Evolutionary conservation across 2,329 filamentous ascomycete genomes (phyloP).

Genomic region (Hypoxylon sp.): DNA sequence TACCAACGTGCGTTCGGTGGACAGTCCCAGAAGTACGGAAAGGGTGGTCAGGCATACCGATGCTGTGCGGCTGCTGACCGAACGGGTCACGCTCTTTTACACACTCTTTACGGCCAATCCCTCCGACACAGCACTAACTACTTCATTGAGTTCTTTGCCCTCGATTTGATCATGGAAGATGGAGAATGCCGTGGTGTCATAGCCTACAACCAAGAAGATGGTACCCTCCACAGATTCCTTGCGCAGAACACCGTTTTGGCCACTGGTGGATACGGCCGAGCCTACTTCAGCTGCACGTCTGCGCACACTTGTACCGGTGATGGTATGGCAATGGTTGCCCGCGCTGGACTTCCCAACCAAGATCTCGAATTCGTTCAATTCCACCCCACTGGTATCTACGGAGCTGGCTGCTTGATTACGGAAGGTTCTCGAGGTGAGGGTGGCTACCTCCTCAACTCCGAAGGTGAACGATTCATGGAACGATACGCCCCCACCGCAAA

Average conservation of each 20-base stretch:
- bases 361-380: constrained; percentile 99
- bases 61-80: constrained; percentile 96
- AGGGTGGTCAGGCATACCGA: constrained; percentile 98
- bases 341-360: constrained; percentile 97
- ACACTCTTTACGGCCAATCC: constrained; percentile 98
- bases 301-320: constrained; percentile 99
- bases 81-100: constrained; percentile 96
- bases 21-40: constrained; percentile 93
- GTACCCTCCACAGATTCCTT: constrained; percentile 96
- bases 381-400: constrained; percentile 99
- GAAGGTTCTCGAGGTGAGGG: constrained; percentile 98
- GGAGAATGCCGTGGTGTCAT: constrained; percentile 96
- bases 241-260: constrained; percentile 97
- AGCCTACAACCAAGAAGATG: constrained; percentile 98
- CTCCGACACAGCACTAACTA: constrained; percentile 99
- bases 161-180: constrained; percentile 97
- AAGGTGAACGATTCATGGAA: constrained; percentile 99
- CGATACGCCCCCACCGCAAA: constrained; percentile 97
- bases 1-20: constrained; percentile 99
- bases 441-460: constrained; percentile 96
- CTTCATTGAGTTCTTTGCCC: constrained; percentile 99
- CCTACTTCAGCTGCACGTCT: constrained; percentile 98
- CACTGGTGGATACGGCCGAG: constrained; percentile 96
- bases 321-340: constrained; percentile 99
- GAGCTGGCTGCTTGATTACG: constrained; percentile 96